Base-by-base conservation (phyloP, 495 filamentous ascomycete species). In the Lasiosphaeria ovina region DNA sequence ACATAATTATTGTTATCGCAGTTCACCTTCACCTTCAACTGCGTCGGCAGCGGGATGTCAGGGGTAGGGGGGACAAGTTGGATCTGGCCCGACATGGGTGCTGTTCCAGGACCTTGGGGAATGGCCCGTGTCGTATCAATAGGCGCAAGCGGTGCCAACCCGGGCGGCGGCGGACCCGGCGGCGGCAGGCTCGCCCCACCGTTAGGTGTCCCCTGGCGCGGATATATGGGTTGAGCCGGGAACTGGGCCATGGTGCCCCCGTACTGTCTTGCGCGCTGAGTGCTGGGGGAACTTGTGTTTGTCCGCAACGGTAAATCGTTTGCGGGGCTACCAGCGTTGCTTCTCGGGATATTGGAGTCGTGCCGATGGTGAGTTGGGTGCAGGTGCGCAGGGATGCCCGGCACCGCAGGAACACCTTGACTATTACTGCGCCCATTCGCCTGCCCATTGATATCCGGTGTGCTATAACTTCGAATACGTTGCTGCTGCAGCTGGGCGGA, bases 1-100 rank as follows among this genome's bases (percentile, higher is more conserved):
- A 97, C 87, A 65, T 95, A 93, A 59, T 83, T 86, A 16, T 85
- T 84, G 54, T 85, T 85, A 14, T 90, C 88, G 67, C 89, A 94
- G 66, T 91, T 90, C 38, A 98, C 92, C 74, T 92, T 96, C 55
- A 97, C 92, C 70, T 96, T 97, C 55, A 98, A 81, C 65, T 98
- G 95, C 14, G 87, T 89, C 6, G 91, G 85, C 65, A 87, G 79
- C 6, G 84, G 76, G 51, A 87, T 76, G 35, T 83, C 85, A 36
- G 72, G 64, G 11, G 79, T 84, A 3, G 64, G 65, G 7, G 64
- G 61, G 34, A 81, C 76, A 24, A 24, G 24, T 24, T 24, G 24
- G 40, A 74, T 63, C 4, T 62, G 51, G 0, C 59, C 57, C 1
- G 42, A 52, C 17, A 74, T 65, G 9, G 74, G 72, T 7, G 69